phyloP scores from a whole-genome alignment of 768 basidiomycete genomes.

The Rhodotorula diobovata region DNA sequence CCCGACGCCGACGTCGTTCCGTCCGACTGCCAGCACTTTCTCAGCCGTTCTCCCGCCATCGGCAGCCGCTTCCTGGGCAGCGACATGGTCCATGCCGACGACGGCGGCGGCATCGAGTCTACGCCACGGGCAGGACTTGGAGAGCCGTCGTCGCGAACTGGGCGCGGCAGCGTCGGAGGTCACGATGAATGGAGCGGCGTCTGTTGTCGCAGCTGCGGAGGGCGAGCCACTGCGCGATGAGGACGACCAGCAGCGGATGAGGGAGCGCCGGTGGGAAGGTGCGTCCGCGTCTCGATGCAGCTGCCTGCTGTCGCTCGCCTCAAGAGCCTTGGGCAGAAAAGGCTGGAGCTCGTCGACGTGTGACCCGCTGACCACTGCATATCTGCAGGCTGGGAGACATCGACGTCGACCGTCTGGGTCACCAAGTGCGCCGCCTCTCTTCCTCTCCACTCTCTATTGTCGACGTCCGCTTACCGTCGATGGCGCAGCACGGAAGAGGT shows the following conservation, averaged over 20 bases:
- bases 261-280: constrained; percentile 24
- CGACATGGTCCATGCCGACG: not conserved
- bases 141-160: too few relatives aligned
- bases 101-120: too few relatives aligned
- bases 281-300: too few relatives aligned
- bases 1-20: not conserved
- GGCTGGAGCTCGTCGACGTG: too few relatives aligned
- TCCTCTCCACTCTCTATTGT: not conserved
- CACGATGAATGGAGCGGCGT: too few relatives aligned
- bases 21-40: too few relatives aligned
- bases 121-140: not conserved
- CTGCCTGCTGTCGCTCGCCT: too few relatives aligned
- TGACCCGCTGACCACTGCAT: not conserved
- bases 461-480: not conserved
- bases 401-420: constrained; percentile 18
- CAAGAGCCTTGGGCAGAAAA: not conserved
- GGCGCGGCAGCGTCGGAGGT: too few relatives aligned
- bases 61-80: too few relatives aligned
- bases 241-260: not conserved
- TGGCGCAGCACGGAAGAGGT: constrained; percentile 20
- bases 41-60: too few relatives aligned
- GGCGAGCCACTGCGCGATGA: too few relatives aligned
- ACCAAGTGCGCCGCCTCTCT: constrained; percentile 1
- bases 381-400: constrained; percentile 21
- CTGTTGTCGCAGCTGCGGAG: too few relatives aligned